These are phyloP conservation scores for Apiospora phragmitis DNA, from an alignment of 2,329 filamentous ascomycete species.

Conservation along the genomic window DNA sequence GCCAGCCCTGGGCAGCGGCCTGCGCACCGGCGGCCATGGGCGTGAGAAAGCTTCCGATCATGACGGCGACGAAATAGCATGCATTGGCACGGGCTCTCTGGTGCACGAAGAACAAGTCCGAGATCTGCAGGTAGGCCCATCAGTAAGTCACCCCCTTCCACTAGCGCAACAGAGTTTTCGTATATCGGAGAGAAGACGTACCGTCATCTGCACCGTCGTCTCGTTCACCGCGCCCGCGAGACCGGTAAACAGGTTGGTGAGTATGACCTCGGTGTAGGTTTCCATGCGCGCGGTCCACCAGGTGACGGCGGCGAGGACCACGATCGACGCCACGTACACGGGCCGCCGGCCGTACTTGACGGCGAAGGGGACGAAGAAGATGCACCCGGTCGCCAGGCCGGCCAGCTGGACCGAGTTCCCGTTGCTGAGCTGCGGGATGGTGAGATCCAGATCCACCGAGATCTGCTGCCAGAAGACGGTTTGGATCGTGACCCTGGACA, in stretches of 20 bases:
- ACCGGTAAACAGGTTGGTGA: slow-evolving; percentile 30
- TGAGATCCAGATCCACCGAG: slow-evolving; percentile 30
- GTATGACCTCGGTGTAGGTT: slow-evolving; percentile 24
- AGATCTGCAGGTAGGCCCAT: slow-evolving; percentile 22
- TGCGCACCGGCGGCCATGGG: slow-evolving; percentile 33
- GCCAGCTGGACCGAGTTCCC: slow-evolving; percentile 30
- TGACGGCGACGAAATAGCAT: slow-evolving; percentile 33
- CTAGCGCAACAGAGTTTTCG: no score
- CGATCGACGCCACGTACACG: slow-evolving; percentile 28
- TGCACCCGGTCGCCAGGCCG: slow-evolving; percentile 34
- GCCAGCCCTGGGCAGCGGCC: slow-evolving; percentile 27
- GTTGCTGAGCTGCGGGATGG: slow-evolving; percentile 25
- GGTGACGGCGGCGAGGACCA: slow-evolving; percentile 22
- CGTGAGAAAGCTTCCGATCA: slow-evolving; percentile 31
- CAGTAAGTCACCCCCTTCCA: background rate
- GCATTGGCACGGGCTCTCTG: slow-evolving; percentile 33
- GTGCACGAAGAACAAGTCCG: slow-evolving; percentile 36
- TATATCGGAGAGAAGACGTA: slow-evolving; percentile 12
- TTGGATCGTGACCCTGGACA: slow-evolving; percentile 23
- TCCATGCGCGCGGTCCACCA: slow-evolving; percentile 26
- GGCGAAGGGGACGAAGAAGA: slow-evolving; percentile 36
- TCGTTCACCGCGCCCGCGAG: slow-evolving; percentile 41
- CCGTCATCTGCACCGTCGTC: slow-evolving; percentile 39
- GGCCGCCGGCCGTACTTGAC: slow-evolving; percentile 36
- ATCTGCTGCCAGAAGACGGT: slow-evolving; percentile 36